Evolutionary conservation across 768 basidiomycete genomes (phyloP).

Genomic region (Amanita fuliginea): DNA sequence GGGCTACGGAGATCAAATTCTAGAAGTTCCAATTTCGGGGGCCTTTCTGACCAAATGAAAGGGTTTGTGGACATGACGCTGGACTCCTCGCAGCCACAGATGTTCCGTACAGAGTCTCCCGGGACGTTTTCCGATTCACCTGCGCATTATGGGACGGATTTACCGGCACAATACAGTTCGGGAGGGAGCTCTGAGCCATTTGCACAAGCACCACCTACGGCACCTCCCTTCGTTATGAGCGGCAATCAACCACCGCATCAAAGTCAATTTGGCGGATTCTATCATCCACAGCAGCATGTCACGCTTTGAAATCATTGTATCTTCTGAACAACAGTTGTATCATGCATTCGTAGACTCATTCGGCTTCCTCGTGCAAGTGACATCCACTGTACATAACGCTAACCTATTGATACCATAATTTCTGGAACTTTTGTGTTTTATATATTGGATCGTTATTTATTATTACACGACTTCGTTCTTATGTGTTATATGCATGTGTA

Average conservation of each 20-base stretch:
- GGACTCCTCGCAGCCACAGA: conserved; percentile 15
- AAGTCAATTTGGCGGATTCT: conserved; percentile 10
- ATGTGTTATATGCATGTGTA: neutral
- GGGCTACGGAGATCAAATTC: conserved; percentile 25
- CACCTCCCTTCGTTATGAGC: conserved; percentile 3
- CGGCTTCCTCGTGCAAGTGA: too few species aligned
- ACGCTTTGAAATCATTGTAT: conserved; percentile 13
- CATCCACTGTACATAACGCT: neutral
- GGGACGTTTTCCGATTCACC: conserved; percentile 22
- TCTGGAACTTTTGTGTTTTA: neutral
- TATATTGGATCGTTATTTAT: neutral
- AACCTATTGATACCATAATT: neutral
- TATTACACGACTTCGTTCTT: neutral
- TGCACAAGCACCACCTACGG: conserved; percentile 5
- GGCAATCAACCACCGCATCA: conserved; percentile 11
- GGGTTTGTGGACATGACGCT: conserved; percentile 28
- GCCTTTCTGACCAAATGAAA: conserved; percentile 33
- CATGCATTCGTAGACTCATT: neutral
- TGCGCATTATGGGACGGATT: conserved; percentile 23
- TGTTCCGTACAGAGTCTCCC: conserved; percentile 32
- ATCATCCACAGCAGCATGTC: conserved; percentile 16
- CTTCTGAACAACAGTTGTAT: neutral
- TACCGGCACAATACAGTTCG: conserved; percentile 19
- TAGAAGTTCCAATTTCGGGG: conserved; percentile 27
- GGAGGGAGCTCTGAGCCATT: conserved; percentile 6